Evolutionary conservation across 352 stramenopile species (phyloP).

Genomic region (Pythium aphanidermatum): DNA sequence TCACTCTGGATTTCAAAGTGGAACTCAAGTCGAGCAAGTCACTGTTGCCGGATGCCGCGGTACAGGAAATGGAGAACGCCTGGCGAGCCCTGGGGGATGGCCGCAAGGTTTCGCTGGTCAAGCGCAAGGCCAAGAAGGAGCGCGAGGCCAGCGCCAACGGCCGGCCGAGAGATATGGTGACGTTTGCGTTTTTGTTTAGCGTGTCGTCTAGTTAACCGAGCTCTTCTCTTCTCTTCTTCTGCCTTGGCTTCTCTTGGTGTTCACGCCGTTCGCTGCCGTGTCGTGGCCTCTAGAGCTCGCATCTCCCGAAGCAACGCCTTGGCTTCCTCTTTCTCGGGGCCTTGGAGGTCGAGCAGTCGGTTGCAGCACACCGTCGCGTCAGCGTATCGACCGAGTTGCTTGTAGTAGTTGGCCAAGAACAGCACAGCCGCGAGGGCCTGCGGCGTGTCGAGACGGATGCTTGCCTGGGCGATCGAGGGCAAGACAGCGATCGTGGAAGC

Average conservation of each 20-base stretch:
- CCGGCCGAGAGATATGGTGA: conserved; percentile 9
- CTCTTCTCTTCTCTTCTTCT: too few relatives aligned
- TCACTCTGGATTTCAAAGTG: conserved; percentile 17
- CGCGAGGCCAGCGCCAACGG: conserved; percentile 4
- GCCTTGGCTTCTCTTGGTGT: background rate
- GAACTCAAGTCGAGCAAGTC: conserved; percentile 15
- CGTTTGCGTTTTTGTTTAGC: conserved; percentile 32
- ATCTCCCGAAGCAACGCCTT: conserved; percentile 77
- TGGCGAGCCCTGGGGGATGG: conserved; percentile 15
- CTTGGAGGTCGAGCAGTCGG: conserved; percentile 66
- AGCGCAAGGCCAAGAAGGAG: conserved; percentile 22
- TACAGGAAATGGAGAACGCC: conserved; percentile 18
- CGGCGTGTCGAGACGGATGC: conserved; percentile 55
- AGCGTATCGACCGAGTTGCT: conserved; percentile 47
- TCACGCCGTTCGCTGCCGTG: background rate
- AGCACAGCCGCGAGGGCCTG: conserved; percentile 59
- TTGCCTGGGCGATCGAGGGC: conserved; percentile 13
- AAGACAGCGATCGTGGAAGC: too few relatives aligned
- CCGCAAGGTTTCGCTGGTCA: conserved; percentile 24
- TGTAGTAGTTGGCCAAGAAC: conserved; percentile 82
- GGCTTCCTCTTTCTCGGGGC: conserved; percentile 77
- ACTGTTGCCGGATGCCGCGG: conserved; percentile 11
- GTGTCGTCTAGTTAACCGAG: background rate
- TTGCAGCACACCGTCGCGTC: conserved; percentile 72
- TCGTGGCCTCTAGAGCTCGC: conserved; percentile 49